Base-by-base conservation (phyloP, 129 eudicot species). In the Pseudognaphalium luteoalbum region DNA sequence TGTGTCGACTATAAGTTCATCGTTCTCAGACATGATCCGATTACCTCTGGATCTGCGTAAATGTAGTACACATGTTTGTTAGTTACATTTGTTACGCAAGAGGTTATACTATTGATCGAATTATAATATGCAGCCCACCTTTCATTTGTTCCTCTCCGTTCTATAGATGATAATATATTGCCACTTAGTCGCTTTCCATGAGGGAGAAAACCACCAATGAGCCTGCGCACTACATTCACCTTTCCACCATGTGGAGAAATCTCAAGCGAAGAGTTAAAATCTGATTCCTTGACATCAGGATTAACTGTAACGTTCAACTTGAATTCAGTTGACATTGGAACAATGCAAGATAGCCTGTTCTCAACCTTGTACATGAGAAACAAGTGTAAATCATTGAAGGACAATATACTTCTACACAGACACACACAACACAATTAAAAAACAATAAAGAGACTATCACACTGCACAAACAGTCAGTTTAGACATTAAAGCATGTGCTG, bases 131-230 rank as follows among this genome's bases (percentile, higher is more conserved):
- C 0, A 33, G 54, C 61, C 33, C 72, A 90, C 96, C 96, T 90
- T 83, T 90, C 90, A 59, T 77, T 73, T 50, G 78, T 41, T 73
- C 83, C 77, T 77, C 83, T 83, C 60, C 85, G 81, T 70, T 83
- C 88, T 37, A 84, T 77, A 35, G 81, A 59, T 29, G 78, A 28
- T 17, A 79, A 64, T 10, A 73, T 64, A 41, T 61, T 56, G 78
- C 82, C 71, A 8, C 60, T 62, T 54, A 86, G 74, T 64, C 35
- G 34, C 58, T 76, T 78, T 44, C 87, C 92, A 34, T 75, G 85
- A 57, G 74, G 78, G 71, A 76, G 89, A 44, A 83, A 72, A 57
- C 83, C 87, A 76, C 84, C 84, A 59, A 80, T 79, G 65, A 85
- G 74, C 77, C 81, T 84, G 72, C 76, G 83, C 33, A 77, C 83